Percentiles rank a stretch among this genome's conserved stretches.
Evolutionary conservation across 768 basidiomycete genomes (phyloP).

Genomic region (Leccinum pellstonianum): DNA sequence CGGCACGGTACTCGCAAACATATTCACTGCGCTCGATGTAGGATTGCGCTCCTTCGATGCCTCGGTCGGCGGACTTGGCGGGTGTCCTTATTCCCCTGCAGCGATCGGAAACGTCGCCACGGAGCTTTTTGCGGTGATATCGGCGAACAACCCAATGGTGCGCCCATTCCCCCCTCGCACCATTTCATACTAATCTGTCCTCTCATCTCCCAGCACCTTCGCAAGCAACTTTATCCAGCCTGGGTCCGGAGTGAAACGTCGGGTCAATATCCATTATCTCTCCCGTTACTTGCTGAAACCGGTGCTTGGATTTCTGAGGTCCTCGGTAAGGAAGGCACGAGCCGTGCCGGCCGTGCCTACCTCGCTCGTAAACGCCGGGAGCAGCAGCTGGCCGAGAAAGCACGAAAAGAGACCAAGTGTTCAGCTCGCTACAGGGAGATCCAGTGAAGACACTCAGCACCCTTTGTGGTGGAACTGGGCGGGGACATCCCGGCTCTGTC

Average conservation of each 20-base stretch:
- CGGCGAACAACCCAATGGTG: too few relatives aligned
- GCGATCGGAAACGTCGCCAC: too few relatives aligned
- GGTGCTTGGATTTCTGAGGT: slow-evolving; percentile 79
- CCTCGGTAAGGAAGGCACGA: slow-evolving; percentile 66
- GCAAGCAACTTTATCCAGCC: neutral
- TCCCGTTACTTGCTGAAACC: slow-evolving; percentile 66
- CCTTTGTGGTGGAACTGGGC: too few relatives aligned
- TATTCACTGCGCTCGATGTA: slow-evolving; percentile 63
- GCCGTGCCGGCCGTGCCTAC: slow-evolving; percentile 36
- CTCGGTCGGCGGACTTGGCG: slow-evolving; percentile 74
- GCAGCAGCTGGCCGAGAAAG: too few relatives aligned
- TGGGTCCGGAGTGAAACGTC: slow-evolving; percentile 7
- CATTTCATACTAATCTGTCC: neutral
- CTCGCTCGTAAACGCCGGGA: too few relatives aligned
- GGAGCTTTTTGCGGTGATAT: too few relatives aligned
- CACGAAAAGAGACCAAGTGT: too few relatives aligned
- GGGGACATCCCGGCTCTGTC: too few relatives aligned
- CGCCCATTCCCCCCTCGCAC: too few relatives aligned
- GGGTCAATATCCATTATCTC: slow-evolving; percentile 40
- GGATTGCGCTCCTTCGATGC: slow-evolving; percentile 83
- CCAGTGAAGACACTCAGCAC: too few relatives aligned
- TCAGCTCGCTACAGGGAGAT: slow-evolving; percentile 22
- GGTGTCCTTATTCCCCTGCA: slow-evolving; percentile 76
- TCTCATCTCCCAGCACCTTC: neutral
- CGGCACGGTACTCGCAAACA: slow-evolving; percentile 78